Conservation (phyloP, 2,329 filamentous ascomycete genomes). For the Alternaria solani region DNA sequence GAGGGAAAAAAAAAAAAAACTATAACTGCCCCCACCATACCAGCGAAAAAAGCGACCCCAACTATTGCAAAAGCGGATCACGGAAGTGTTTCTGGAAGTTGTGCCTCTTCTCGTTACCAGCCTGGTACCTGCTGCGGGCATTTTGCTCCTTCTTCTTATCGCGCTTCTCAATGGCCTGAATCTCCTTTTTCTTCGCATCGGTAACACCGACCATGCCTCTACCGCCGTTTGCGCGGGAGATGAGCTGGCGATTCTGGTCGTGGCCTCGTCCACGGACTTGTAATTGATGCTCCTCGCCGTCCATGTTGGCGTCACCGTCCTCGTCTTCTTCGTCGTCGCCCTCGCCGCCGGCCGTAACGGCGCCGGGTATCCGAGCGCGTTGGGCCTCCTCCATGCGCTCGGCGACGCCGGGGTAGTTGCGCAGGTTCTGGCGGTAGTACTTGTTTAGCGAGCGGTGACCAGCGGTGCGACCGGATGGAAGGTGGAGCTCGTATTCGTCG, state of each 20-base stretch:
- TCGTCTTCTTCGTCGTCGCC: conserved; percentile 56
- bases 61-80: conserved; percentile 63
- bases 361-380: conserved; percentile 55
- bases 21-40: background rate
- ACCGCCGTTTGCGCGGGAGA: conserved; percentile 75
- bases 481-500: conserved; percentile 91
- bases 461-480: conserved; percentile 87
- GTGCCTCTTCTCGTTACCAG: conserved; percentile 73
- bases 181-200: conserved; percentile 75
- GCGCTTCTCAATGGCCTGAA: conserved; percentile 72
- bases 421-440: conserved; percentile 93
- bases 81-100: conserved; percentile 83
- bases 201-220: conserved; percentile 79
- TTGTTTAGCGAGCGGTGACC: conserved; percentile 87
- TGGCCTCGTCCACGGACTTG: conserved; percentile 42
- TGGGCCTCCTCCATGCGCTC: conserved; percentile 72
- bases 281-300: conserved; percentile 29
- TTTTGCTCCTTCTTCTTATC: conserved; percentile 71
- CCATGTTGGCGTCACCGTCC: conserved; percentile 48
- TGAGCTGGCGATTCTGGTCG: conserved; percentile 45
- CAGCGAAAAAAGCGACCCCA: background rate
- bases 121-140: conserved; percentile 67
- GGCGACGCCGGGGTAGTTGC: conserved; percentile 79
- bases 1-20: background rate
- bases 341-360: conserved; percentile 60